Evolutionary conservation across 805 yeast genomes (phyloP).

Genomic region (Candida argentea): DNA sequence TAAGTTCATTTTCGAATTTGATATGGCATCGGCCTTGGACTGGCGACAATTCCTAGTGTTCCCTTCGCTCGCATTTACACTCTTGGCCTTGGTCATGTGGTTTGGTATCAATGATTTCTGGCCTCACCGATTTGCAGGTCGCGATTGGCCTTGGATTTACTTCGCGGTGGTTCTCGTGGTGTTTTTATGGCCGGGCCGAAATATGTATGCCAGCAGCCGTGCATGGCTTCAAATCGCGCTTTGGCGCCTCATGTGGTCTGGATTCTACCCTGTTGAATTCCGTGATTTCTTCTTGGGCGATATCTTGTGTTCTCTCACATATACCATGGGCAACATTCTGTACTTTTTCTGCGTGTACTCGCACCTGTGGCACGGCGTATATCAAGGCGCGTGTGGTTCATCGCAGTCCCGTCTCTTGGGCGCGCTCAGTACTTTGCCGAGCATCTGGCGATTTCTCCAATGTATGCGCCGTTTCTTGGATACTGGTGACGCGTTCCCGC

Average conservation of each 20-base stretch:
- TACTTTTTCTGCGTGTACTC: constrained; percentile 79
- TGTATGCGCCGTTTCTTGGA: constrained; percentile 87
- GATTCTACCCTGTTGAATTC: constrained; percentile 90
- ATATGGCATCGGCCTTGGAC: constrained; percentile 56
- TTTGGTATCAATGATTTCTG: constrained; percentile 65
- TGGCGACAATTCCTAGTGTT: constrained; percentile 55
- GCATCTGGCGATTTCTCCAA: constrained; percentile 84
- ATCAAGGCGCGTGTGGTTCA: constrained; percentile 61
- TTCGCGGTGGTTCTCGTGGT: constrained; percentile 41
- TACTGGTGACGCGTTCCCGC: constrained; percentile 95
- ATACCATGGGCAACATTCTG: constrained; percentile 76
- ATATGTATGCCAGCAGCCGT: constrained; percentile 52
- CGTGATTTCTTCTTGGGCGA: constrained; percentile 92
- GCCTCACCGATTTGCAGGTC: constrained; percentile 49
- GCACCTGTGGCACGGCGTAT: constrained; percentile 53
- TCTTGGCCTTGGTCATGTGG: constrained; percentile 58
- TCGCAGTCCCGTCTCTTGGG: constrained; percentile 70
- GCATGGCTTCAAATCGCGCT: constrained; percentile 66
- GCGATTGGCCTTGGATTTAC: constrained; percentile 75
- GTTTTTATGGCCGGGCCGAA: constrained; percentile 52
- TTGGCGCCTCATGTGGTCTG: constrained; percentile 69
- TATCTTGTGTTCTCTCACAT: constrained; percentile 78
- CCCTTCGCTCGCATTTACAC: constrained; percentile 49
- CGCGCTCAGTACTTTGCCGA: constrained; percentile 73
- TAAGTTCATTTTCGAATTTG: constrained; percentile 84